A percentile compares a stretch with the other conserved stretches of the same genome.
Conservation (phyloP, 163 green algal species). For the Scenedesmus sp. region DNA sequence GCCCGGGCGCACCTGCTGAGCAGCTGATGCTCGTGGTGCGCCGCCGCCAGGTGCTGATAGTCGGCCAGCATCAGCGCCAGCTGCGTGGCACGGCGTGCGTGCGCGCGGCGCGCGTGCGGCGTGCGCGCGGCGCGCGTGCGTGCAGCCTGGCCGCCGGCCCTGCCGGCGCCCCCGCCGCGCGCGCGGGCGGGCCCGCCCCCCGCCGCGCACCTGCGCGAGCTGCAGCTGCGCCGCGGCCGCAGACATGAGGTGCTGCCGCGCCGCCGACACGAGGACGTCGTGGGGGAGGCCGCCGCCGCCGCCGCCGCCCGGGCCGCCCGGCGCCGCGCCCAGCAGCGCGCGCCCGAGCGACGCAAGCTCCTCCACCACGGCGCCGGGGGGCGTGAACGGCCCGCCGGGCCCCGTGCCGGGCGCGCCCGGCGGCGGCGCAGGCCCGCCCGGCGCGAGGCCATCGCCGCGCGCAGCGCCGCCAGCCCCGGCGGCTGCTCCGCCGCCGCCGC, state of each 20-base stretch:
- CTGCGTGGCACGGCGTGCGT: constrained; percentile 10
- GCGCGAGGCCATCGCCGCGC: background rate
- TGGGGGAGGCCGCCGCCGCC: constrained; percentile 10
- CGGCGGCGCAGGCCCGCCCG: too few species aligned
- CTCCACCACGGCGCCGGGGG: constrained; percentile 10
- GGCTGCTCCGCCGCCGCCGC: too few species aligned
- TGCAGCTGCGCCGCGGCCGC: background rate
- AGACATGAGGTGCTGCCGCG: constrained; percentile 44
- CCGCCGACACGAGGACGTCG: constrained; percentile 40
- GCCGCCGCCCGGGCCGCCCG: background rate
- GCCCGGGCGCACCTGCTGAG: background rate
- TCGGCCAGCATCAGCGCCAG: constrained; percentile 39
- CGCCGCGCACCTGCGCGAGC: background rate
- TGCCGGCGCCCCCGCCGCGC: too few species aligned
- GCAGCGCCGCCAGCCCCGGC: background rate
- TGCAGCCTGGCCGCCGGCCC: too few species aligned
- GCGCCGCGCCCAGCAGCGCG: constrained; percentile 24
- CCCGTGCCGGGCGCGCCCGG: too few species aligned
- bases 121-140: too few species aligned
- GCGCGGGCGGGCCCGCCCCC: too few species aligned
- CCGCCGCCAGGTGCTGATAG: constrained; percentile 21
- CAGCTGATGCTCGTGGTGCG: background rate
- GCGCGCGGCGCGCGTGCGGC: too few species aligned
- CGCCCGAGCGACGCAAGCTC: constrained; percentile 9
- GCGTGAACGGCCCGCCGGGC: background rate